Base-by-base conservation (phyloP, 1,139 yeast genomes). In the Kluyveromyces sp. region DNA sequence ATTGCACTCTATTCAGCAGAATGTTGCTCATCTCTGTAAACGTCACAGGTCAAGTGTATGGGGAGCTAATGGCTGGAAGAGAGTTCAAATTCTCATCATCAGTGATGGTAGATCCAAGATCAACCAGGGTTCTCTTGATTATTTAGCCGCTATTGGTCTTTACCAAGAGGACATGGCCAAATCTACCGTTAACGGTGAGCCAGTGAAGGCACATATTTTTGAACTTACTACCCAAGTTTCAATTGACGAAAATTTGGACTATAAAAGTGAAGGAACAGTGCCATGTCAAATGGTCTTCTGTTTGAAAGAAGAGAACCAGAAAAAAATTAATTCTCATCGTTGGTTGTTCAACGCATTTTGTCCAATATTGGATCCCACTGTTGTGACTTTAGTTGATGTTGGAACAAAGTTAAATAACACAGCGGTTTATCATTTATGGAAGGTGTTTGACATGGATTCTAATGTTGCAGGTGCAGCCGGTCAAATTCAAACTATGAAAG, bases 381-480 rank as follows among this genome's bases (percentile, higher is more conserved):
- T 89, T 26, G 79, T 88, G 45, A 78, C 87, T 4, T 68, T 90
- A 49, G 73, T 90, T 42, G 97, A 90, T 70, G 97, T 90, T 21
- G 97, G 97, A 52, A 90, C 97, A 0, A 80, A 83, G 59, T 95
- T 97, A 21, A 88, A 86, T 53, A 77, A 77, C 42, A 82, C 83
- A 46, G 90, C 97, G 0, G 71, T 90, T 35, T 92, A 92, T 61
- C 92, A 89, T 56, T 71, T 92, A 52, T 92, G 98, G 98, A 92
- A 92, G 66, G 95, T 96, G 0, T 92, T 92, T 64, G 97, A 92
- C 64, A 77, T 83, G 57, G 97, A 92, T 64, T 88, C 97, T 1
- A 89, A 90, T 59, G 96, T 90, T 47, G 98, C 96, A 1, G 98
- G 97, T 54, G 97, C 96, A 1, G 96, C 97, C 21, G 98, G 98